Conservation (phyloP, 2,329 filamentous ascomycete genomes). For the Neofusicoccum sp. region DNA sequence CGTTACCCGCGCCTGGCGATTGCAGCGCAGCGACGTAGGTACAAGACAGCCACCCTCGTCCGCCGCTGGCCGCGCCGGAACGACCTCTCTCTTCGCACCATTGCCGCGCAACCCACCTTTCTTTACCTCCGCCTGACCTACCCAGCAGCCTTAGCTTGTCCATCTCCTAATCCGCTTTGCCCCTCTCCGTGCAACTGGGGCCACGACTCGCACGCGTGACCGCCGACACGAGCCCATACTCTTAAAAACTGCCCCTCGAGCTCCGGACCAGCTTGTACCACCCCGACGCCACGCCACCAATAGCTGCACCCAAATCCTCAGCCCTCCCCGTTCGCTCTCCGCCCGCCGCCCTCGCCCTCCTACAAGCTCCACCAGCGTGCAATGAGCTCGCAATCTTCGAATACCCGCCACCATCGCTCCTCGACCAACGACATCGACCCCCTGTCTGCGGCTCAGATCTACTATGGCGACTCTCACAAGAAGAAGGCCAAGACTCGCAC, state of each 20-base stretch:
- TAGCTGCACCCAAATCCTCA: conserved; percentile 1
- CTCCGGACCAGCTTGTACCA: conserved; percentile 14
- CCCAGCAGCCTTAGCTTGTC: neutral
- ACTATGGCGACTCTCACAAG: conserved; percentile 56
- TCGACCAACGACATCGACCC: conserved; percentile 52
- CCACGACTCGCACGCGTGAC: conserved; percentile 13
- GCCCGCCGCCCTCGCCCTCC: neutral
- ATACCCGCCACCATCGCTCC: conserved; percentile 33
- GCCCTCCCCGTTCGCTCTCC: neutral
- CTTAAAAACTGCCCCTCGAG: neutral
- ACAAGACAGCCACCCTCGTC: neutral
- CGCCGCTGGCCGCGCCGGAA: neutral
- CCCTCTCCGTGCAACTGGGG: neutral
- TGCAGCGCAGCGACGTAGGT: neutral
- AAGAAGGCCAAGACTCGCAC: conserved; percentile 52
- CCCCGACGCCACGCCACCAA: neutral
- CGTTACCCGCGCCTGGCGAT: conserved; percentile 9
- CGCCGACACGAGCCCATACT: conserved; percentile 6
- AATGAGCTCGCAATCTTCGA: conserved; percentile 41
- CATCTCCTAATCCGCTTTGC: conserved; percentile 1
- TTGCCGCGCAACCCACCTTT: neutral
- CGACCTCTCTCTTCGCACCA: neutral
- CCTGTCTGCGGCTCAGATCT: conserved; percentile 57
- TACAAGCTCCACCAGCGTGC: neutral
- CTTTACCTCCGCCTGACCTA: neutral